Evolutionary conservation across 768 basidiomycete genomes (phyloP), one percentile per base, ranked within the genome.

Genomic region (Clitopilus hobsonii): DNA sequence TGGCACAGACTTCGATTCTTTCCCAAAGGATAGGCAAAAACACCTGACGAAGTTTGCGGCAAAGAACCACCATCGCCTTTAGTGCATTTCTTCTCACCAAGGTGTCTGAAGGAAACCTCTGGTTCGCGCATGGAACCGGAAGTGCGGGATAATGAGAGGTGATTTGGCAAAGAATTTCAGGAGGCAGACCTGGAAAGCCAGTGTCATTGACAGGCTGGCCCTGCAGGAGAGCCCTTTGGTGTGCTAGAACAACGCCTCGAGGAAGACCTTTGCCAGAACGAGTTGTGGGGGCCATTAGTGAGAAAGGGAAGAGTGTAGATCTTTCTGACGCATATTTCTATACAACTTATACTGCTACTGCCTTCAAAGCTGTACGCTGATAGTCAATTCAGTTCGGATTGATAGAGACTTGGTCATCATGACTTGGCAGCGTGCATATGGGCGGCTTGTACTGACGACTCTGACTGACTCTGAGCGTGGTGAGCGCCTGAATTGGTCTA

Each of bases 151-250:
- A 25, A 38, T 65, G 27, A 14, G 61, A 60, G 5, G 58, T 18
- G 22, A 68, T 68, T 29, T 67, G 63, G 2, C 63, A 54, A 14
- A 67, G 60, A 5, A 68, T 49, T 45, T 70, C 69, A 25, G 60
- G 52, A 3, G 65, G 63, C 14, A 68, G 53, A 11, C 53, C 56
- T 8, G 61, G 57, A 25, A 67, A 48, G 0, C 65, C 63, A 10
- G 36, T 52, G 1, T 56, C 58, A 49, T 67, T 69, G 30, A 56
- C 52, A 7, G 51, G 54, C 6, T 30, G 29, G 8, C 55, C 60
- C 8, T 53, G 29, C 23, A 45, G 55, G 11, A 56, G 47, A 18
- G 56, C 56, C 18, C 23, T n/a, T 20, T 48, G 11, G 45, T 48
- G 45, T 20, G 10, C 45, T 3, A 25, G 20, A 20, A 48, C 45